These are phyloP conservation scores for Chenopodium berlandieri DNA, from an alignment of 148 eudicot genomes.

Conservation along the genomic window DNA sequence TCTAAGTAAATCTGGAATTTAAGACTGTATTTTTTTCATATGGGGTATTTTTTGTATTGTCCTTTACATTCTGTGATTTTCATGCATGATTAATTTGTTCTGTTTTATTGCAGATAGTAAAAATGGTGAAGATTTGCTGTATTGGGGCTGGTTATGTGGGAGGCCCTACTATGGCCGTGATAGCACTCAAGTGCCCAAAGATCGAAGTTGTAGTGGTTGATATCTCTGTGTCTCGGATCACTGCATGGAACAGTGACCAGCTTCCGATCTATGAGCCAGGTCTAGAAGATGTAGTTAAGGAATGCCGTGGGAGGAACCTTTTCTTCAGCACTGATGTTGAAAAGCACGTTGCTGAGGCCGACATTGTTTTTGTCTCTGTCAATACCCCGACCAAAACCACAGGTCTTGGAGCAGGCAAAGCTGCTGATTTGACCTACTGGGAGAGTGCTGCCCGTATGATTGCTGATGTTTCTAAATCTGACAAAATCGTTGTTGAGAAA, in stretches of 20 bases:
- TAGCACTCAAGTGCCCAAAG: slow-evolving; percentile 68
- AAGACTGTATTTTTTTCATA: background rate
- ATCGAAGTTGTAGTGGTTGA: slow-evolving; percentile 73
- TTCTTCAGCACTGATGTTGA: slow-evolving; percentile 82
- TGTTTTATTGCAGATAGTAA: slow-evolving; percentile 16
- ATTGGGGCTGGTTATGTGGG: slow-evolving; percentile 91
- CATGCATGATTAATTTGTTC: background rate
- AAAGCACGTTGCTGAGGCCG: slow-evolving; percentile 75
- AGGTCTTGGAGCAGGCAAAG: slow-evolving; percentile 68
- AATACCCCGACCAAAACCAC: slow-evolving; percentile 58
- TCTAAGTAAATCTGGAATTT: background rate
- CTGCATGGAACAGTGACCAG: slow-evolving; percentile 61
- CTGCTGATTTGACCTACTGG: slow-evolving; percentile 69
- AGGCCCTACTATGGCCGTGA: slow-evolving; percentile 84
- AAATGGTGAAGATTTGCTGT: slow-evolving; percentile 84
- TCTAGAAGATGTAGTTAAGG: slow-evolving; percentile 67
- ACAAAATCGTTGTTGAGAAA: slow-evolving; percentile 76
- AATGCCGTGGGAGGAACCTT: slow-evolving; percentile 72
- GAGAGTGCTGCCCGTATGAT: slow-evolving; percentile 87
- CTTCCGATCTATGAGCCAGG: slow-evolving; percentile 69
- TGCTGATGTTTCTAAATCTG: slow-evolving; percentile 77
- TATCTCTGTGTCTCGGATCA: slow-evolving; percentile 64
- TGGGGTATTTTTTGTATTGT: background rate
- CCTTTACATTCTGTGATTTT: background rate
- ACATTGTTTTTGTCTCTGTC: slow-evolving; percentile 60